phyloP scores from a whole-genome alignment of 192 early-diverging fungal species.

The Backusella tarrabulga region DNA sequence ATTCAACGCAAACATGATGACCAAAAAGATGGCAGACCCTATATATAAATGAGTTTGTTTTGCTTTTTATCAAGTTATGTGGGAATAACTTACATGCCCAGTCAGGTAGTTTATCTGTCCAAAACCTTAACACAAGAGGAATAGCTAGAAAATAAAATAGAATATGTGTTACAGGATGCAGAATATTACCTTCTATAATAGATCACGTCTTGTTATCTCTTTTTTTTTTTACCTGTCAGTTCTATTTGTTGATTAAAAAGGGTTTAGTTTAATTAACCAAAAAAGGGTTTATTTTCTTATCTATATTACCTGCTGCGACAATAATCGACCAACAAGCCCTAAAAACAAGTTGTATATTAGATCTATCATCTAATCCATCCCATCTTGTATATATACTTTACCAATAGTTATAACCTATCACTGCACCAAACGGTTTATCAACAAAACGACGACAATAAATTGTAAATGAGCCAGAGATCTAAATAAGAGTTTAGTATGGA shows the following conservation, averaged over 20 bases:
- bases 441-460: slow-evolving; percentile 75
- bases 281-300: slow-evolving; percentile 6
- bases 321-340: slow-evolving; percentile 22
- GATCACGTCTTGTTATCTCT: background rate
- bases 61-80: background rate
- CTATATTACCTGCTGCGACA: background rate
- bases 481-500: slow-evolving; percentile 79
- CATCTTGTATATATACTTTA: too few relatives aligned
- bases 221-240: background rate
- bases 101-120: slow-evolving; percentile 31
- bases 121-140: slow-evolving; percentile 76
- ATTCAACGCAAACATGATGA: slow-evolving; percentile 57
- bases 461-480: slow-evolving; percentile 80
- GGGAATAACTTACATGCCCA: slow-evolving; percentile 33
- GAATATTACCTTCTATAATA: background rate
- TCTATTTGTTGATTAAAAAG: background rate
- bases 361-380: too few relatives aligned
- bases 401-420: slow-evolving; percentile 61
- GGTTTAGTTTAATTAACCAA: background rate
- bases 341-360: too few relatives aligned
- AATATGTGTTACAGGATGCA: slow-evolving; percentile 43
- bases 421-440: slow-evolving; percentile 73
- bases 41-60: background rate
- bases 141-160: slow-evolving; percentile 63
- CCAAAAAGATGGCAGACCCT: slow-evolving; percentile 50